Percentiles rank a stretch among this genome's conserved stretches.
Conservation (phyloP, 1,284 basidiomycete species). For the Phenoliferia sp. region DNA sequence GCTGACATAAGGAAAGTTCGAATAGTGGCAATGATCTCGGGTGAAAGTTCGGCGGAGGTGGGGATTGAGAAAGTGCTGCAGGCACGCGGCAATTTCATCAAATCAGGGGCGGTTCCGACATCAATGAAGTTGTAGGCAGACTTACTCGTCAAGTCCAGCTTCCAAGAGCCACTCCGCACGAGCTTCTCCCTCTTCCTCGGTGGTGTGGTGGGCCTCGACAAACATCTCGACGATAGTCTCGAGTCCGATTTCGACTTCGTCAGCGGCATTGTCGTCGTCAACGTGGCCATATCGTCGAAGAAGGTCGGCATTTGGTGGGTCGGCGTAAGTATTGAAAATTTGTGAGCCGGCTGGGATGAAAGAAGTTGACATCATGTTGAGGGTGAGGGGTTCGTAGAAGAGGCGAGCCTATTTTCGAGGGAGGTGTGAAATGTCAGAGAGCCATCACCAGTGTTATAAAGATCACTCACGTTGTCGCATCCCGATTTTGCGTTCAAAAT, state of each 20-base stretch:
- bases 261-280: slow-evolving; percentile 81
- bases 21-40: slow-evolving; percentile 63
- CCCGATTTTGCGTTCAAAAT: slow-evolving; percentile 70
- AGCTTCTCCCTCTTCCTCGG: slow-evolving; percentile 45
- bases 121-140: neutral
- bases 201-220: slow-evolving; percentile 35
- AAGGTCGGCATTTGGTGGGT: slow-evolving; percentile 90
- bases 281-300: slow-evolving; percentile 91
- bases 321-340: slow-evolving; percentile 90
- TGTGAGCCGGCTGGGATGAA: slow-evolving; percentile 74
- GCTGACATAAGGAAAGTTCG: slow-evolving; percentile 60
- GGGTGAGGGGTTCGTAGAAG: slow-evolving; percentile 66
- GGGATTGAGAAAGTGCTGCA: slow-evolving; percentile 61
- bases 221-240: slow-evolving; percentile 63
- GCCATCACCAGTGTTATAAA: too few species aligned
- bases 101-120: neutral
- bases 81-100: neutral
- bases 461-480: slow-evolving; percentile 74
- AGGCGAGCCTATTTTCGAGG: slow-evolving; percentile 61
- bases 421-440: too few species aligned
- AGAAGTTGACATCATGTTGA: slow-evolving; percentile 78
- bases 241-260: slow-evolving; percentile 78
- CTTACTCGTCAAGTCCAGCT: slow-evolving; percentile 83
- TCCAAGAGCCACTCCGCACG: slow-evolving; percentile 89
- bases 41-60: slow-evolving; percentile 56